Base-by-base conservation (phyloP, 176 grass and related monocot genomes). In the Oryza longistaminata region DNA sequence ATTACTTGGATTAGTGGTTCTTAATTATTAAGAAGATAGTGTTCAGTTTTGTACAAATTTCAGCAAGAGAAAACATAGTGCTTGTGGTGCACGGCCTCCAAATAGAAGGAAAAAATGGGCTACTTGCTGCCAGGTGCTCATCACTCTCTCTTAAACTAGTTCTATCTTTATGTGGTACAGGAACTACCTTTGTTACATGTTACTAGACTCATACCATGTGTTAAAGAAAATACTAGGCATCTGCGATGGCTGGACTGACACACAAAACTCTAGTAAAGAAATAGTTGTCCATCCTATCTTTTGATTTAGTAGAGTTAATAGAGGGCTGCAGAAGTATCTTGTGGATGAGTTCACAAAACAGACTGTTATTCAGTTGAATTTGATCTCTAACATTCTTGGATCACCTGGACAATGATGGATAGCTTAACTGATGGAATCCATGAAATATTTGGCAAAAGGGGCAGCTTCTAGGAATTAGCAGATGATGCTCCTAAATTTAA, bases 381-480 rank as follows among this genome's bases (percentile, higher is more conserved):
- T n/a, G 21, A 79, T 66, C 29, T 53, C 49, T 17, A 25, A 86
- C 22, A 80, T 86, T 5, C 29, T 66, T 74, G 34, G 6, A 58
- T 31, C 58, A 60, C 6, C 49, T 11, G n/a, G 16, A 29, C 64
- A 62, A 82, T 64, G 24, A 31, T 27, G 35, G 42, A 11, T 55
- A 3, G 16, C 69, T 55, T 73, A 64, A 6, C 12, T 13, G 11
- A 52, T 12, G 45, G n/a, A 29, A 15, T 14, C 14, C 4, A 40
- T 24, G n/a, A 5, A 62, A 11, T 62, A 3, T 21, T 40, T 40
- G 33, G 39, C 6, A 11, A 77, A 39, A 29, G 44, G 5, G 12
- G n/a, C 5, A 61, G 19, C 21, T 39, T 76, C 33, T 24, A 40
- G 13, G 5, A 62, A 70, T 22, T 66, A 80, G 35, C 37, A 78